A percentile compares a stretch with the other conserved stretches of the same genome.
Conservation (phyloP, 306 rosid genomes). For the Lathyrus sativus region DNA sequence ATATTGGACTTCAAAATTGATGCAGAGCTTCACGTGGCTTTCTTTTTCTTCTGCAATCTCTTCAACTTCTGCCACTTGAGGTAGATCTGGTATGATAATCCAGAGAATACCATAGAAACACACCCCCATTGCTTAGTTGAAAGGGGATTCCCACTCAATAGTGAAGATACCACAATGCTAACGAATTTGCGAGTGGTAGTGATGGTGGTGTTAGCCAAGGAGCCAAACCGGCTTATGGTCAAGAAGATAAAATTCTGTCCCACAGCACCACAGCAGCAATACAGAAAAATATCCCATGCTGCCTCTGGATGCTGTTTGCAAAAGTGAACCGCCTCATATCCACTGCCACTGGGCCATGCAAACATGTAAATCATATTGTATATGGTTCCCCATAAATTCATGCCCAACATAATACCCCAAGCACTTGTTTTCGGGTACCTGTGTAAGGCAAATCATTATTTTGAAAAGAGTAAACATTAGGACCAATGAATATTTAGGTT, state of each 20-base stretch:
- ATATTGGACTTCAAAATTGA: constrained; percentile 49
- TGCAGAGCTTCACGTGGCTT: constrained; percentile 53
- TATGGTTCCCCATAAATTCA: constrained; percentile 98
- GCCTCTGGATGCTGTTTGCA: constrained; percentile 87
- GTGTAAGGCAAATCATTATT: constrained; percentile 35
- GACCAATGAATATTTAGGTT: constrained; percentile 1
- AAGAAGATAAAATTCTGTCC: constrained; percentile 98
- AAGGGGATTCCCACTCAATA: constrained; percentile 91
- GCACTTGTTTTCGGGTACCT: constrained; percentile 97
- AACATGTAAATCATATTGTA: constrained; percentile 91
- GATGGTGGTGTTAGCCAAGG: constrained; percentile 92
- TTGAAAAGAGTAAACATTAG: constrained; percentile 15
- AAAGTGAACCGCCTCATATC: constrained; percentile 80
- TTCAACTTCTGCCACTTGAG: constrained; percentile 89
- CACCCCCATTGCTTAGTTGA: constrained; percentile 94
- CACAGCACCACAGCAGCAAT: constrained; percentile 94
- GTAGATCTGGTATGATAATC: constrained; percentile 87
- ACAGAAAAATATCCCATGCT: constrained; percentile 87
- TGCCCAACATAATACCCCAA: constrained; percentile 96
- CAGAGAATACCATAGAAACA: constrained; percentile 88
- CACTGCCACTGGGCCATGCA: constrained; percentile 77
- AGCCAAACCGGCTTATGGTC: constrained; percentile 91
- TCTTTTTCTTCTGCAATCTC: constrained; percentile 83
- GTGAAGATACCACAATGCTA: constrained; percentile 88
- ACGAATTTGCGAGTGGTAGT: constrained; percentile 98